Percentiles rank a stretch among this genome's conserved stretches.
These are phyloP conservation scores for Flaveria bidentis DNA, from an alignment of 129 eudicot species.

Conservation along the genomic window DNA sequence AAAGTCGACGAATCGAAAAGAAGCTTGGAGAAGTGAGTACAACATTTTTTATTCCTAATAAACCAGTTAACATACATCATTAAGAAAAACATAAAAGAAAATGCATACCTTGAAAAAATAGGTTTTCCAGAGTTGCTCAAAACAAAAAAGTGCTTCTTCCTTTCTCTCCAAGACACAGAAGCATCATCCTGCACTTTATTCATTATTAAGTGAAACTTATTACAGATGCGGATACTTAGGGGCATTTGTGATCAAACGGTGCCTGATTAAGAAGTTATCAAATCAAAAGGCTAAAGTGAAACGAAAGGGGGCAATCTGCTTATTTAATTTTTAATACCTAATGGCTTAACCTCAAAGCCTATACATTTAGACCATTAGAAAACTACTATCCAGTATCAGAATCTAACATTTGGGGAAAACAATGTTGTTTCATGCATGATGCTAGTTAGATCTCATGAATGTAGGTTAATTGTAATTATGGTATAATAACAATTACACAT, in stretches of 20 bases:
- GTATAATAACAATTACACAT: not conserved
- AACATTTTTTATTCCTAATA: not conserved
- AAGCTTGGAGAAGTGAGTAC: slow-evolving; percentile 16
- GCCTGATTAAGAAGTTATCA: not conserved
- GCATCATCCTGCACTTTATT: slow-evolving; percentile 86
- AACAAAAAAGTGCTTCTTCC: slow-evolving; percentile 86
- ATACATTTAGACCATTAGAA: slow-evolving; percentile 12
- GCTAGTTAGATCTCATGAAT: not conserved
- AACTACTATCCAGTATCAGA: not conserved
- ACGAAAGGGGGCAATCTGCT: not conserved
- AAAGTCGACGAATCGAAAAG: slow-evolving; percentile 7
- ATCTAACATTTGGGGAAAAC: not conserved
- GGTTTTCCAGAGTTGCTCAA: slow-evolving; percentile 98
- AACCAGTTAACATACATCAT: not conserved
- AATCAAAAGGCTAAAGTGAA: slow-evolving; percentile 12
- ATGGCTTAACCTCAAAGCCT: not conserved
- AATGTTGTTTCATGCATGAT: not conserved
- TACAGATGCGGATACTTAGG: not conserved
- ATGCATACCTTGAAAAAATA: slow-evolving; percentile 79
- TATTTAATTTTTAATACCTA: not conserved
- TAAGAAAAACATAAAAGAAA: not conserved
- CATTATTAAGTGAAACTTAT: slow-evolving; percentile 19
- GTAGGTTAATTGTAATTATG: not conserved
- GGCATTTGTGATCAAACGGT: not conserved
- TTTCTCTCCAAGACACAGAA: slow-evolving; percentile 92